Evolutionary conservation across 495 filamentous ascomycete species (phyloP), one percentile per base, ranked within the genome.

Genomic region (Hypoxylon rickii): DNA sequence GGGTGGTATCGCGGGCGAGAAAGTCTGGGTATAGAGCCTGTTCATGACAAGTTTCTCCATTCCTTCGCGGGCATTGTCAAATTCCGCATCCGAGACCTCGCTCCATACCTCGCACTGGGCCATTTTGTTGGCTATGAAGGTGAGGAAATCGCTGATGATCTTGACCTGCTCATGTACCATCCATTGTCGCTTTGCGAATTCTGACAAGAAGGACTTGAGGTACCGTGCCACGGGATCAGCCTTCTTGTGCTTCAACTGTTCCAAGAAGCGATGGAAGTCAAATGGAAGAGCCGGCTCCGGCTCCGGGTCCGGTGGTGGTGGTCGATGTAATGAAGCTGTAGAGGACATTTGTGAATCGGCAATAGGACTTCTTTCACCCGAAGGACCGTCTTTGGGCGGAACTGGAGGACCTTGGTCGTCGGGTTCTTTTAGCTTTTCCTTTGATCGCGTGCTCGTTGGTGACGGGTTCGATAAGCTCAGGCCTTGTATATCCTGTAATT

Each of bases 21-120:
- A 99, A 0, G 95, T 96, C 70, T 99, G 95, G 1, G 87, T 85
- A 67, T 99, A 97, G 3, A 99, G 76, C 46, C 95, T 82, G 69
- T 99, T 99, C 94, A 99, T 99, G 13, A 99, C 94, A 18, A 99
- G 83, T 68, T 99, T 99, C 79, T 99, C 94, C 95, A 99, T 99
- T 21, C 94, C 94, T 75, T 99, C 94, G 58, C 90, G 83, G 11
- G 95, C 95, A 75, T 99, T 97, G 71, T 97, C 94, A 69, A 99
- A 97, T 66, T 99, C 94, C 6, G 89, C 90, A 68, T 97, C 95
- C 0, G 92, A 96, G 0, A 97, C 91, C 33, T 92, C 88, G 40
- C 90, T 86, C 94, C 94, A 99, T 5, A 99, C 89, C 51, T 99
- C 94, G 65, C 94, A 99, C 59, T 89, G 83, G n/a, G 86, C 90